Evolutionary conservation across 768 basidiomycete species (phyloP).

Genomic region (Kwoniella dejecticola): DNA sequence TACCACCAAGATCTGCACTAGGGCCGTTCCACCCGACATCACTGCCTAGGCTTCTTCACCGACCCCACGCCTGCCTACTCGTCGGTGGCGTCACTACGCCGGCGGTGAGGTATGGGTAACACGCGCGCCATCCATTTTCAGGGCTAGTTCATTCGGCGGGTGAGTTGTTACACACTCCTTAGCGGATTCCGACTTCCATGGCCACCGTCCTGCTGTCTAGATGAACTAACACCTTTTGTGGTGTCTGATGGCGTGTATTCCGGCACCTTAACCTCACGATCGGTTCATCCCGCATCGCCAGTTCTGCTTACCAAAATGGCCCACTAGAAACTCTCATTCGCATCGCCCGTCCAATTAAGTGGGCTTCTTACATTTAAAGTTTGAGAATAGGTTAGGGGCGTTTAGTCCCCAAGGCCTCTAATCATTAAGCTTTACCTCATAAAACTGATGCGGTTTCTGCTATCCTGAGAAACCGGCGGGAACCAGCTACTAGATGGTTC

Average conservation of each 20-base stretch:
- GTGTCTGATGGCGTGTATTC: conserved; percentile 71
- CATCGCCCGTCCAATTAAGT: conserved; percentile 57
- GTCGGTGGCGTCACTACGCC: conserved; percentile 59
- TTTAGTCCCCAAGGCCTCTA: conserved; percentile 87
- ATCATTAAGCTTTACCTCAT: conserved; percentile 71
- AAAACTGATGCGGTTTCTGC: conserved; percentile 65
- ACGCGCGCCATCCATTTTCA: conserved; percentile 68
- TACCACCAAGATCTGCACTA: conserved; percentile 86
- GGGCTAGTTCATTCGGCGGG: conserved; percentile 72
- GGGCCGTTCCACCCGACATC: conserved; percentile 71
- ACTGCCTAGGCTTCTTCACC: conserved; percentile 76
- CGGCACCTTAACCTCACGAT: conserved; percentile 66
- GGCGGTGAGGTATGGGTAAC: conserved; percentile 66
- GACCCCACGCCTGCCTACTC: conserved; percentile 66
- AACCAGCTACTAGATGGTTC: conserved; percentile 91
- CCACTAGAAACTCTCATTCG: conserved; percentile 65
- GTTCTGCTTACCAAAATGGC: conserved; percentile 59
- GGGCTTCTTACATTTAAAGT: conserved; percentile 68
- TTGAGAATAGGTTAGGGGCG: conserved; percentile 82
- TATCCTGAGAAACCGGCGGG: conserved; percentile 82
- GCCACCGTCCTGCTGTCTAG: conserved; percentile 52
- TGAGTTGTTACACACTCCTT: conserved; percentile 71
- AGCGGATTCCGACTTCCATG: conserved; percentile 56
- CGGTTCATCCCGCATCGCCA: conserved; percentile 66
- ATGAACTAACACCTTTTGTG: conserved; percentile 37